Evolutionary conservation across 441 rosid genomes (phyloP).

Genomic region (Hura crepitans): DNA sequence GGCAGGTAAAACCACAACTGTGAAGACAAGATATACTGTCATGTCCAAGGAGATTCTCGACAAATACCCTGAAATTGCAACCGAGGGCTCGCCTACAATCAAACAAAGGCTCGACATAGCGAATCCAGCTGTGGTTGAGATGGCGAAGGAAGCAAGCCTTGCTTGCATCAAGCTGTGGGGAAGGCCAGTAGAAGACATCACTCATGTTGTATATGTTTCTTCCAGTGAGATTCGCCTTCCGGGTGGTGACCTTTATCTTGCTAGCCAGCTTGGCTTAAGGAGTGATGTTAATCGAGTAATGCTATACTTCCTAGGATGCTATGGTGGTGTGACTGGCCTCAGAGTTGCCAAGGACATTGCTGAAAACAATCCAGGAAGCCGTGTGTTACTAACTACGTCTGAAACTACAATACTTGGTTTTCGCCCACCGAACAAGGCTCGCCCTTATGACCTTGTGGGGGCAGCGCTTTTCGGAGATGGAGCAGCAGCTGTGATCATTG

Average conservation of each 20-base stretch:
- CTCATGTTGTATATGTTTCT: slow-evolving; percentile 81
- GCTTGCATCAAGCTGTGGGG: slow-evolving; percentile 89
- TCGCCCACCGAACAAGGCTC: slow-evolving; percentile 75
- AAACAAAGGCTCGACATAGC: slow-evolving; percentile 82
- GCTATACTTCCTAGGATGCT: slow-evolving; percentile 87
- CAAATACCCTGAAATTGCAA: slow-evolving; percentile 72
- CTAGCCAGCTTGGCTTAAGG: slow-evolving; percentile 61
- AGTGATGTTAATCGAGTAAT: slow-evolving; percentile 69
- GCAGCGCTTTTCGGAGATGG: slow-evolving; percentile 95
- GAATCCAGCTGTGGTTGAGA: slow-evolving; percentile 75
- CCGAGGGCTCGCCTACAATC: slow-evolving; percentile 75
- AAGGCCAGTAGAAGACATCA: slow-evolving; percentile 59
- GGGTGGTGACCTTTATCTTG: slow-evolving; percentile 78
- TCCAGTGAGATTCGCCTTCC: slow-evolving; percentile 87
- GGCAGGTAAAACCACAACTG: slow-evolving; percentile 82
- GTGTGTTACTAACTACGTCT: slow-evolving; percentile 66
- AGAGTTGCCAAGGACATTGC: slow-evolving; percentile 91
- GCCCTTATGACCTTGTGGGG: slow-evolving; percentile 81
- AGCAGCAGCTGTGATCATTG: slow-evolving; percentile 72
- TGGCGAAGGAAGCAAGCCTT: slow-evolving; percentile 76
- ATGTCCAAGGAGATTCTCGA: slow-evolving; percentile 75
- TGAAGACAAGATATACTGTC: slow-evolving; percentile 88
- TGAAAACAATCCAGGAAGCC: slow-evolving; percentile 85
- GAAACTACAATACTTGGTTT: slow-evolving; percentile 86
- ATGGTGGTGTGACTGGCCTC: slow-evolving; percentile 83